phyloP scores from a whole-genome alignment of 345 rosid genomes.

The Iberis pinnata region DNA sequence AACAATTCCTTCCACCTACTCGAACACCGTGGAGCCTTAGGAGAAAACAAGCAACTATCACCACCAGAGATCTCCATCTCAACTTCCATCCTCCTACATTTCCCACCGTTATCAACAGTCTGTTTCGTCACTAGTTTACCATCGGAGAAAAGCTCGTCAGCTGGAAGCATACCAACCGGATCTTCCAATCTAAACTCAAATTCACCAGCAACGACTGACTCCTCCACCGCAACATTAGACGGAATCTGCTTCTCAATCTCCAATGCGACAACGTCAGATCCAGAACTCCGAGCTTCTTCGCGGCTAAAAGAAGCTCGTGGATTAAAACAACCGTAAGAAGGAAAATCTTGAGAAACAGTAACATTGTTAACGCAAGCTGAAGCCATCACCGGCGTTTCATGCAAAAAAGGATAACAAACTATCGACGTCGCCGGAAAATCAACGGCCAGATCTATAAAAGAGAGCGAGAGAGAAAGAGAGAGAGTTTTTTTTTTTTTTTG shows the following conservation, averaged over 20 bases:
- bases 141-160: slow-evolving; percentile 81
- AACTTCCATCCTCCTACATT: slow-evolving; percentile 34
- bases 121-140: slow-evolving; percentile 63
- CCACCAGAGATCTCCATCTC: slow-evolving; percentile 36
- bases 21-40: slow-evolving; percentile 80
- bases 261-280: slow-evolving; percentile 10
- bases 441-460: slow-evolving; percentile 24
- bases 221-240: slow-evolving; percentile 16
- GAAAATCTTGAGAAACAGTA: slow-evolving; percentile 52
- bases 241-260: not conserved
- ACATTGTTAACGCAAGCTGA: slow-evolving; percentile 78
- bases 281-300: slow-evolving; percentile 33
- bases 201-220: slow-evolving; percentile 30
- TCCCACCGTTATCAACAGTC: slow-evolving; percentile 24
- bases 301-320: slow-evolving; percentile 55
- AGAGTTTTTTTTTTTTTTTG: not conserved
- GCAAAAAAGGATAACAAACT: not conserved
- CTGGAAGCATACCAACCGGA: slow-evolving; percentile 71
- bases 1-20: slow-evolving; percentile 92
- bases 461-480: slow-evolving; percentile 1
- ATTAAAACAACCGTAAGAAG: slow-evolving; percentile 54
- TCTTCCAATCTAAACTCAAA: slow-evolving; percentile 78
- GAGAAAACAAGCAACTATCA: slow-evolving; percentile 52
- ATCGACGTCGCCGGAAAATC: slow-evolving; percentile 10
- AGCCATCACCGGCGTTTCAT: slow-evolving; percentile 50